These are phyloP conservation scores for Trichocladium antarcticum DNA, from an alignment of 495 filamentous ascomycete genomes.

Conservation along the genomic window DNA sequence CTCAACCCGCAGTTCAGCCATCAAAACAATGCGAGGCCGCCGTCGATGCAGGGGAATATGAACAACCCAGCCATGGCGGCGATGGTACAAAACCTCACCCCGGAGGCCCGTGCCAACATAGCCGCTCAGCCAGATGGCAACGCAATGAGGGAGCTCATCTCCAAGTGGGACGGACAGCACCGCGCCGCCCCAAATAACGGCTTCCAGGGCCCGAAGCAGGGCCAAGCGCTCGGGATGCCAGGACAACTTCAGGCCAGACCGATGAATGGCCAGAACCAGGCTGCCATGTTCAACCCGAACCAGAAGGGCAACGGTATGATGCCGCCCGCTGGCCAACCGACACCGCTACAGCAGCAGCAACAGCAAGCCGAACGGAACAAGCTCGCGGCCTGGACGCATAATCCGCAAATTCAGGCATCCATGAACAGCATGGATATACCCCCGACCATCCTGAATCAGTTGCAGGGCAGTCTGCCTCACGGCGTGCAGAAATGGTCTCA, in stretches of 20 bases:
- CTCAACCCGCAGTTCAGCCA: slow-evolving; percentile 27
- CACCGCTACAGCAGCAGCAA: neutral
- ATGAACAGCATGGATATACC: slow-evolving; percentile 35
- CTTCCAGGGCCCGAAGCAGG: slow-evolving; percentile 10
- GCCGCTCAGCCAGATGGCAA: slow-evolving; percentile 19
- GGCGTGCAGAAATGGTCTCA: slow-evolving; percentile 61
- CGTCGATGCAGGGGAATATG: slow-evolving; percentile 12
- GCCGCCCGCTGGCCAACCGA: neutral
- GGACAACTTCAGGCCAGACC: slow-evolving; percentile 12
- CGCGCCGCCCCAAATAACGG: slow-evolving; percentile 10
- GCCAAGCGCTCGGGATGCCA: slow-evolving; percentile 16
- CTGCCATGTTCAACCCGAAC: slow-evolving; percentile 10
- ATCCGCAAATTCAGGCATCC: slow-evolving; percentile 8
- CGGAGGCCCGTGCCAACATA: slow-evolving; percentile 23
- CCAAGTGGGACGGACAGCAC: slow-evolving; percentile 27
- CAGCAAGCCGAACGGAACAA: slow-evolving; percentile 13
- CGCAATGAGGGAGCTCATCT: slow-evolving; percentile 6
- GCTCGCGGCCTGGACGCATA: slow-evolving; percentile 8
- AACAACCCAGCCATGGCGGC: slow-evolving; percentile 14
- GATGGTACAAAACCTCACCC: slow-evolving; percentile 25
- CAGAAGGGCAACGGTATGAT: slow-evolving; percentile 14
- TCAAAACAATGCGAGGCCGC: slow-evolving; percentile 23
- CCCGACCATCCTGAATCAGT: slow-evolving; percentile 14
- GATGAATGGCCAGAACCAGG: slow-evolving; percentile 14
- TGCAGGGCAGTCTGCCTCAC: slow-evolving; percentile 36